Base-by-base conservation (phyloP, 2,329 filamentous ascomycete genomes). In the Apiospora rasikravindrae region DNA sequence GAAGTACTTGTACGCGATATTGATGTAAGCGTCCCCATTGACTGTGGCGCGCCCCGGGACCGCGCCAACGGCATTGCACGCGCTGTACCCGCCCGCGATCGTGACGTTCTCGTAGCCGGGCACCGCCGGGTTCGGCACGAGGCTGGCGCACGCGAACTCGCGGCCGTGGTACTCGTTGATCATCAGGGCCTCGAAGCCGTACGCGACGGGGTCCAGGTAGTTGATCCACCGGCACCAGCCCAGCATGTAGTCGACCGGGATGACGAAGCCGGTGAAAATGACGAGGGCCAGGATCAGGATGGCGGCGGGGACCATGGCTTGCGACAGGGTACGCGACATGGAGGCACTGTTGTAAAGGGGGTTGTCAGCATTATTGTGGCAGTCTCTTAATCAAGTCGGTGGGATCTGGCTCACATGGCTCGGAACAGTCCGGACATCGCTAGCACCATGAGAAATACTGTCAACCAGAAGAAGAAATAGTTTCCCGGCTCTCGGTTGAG, bases 381-480 rank as follows among this genome's bases (percentile, higher is more conserved):
- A 6, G 14, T 26, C 2, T 16, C 24, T 3, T 6, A 37, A 29
- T 2, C 22, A 37, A 29, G 29, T 11, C 33, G 16, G 29, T 11
- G 22, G 16, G 6, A 2, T 37, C 8, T n/a, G 37, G 40, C 66
- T 45, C 6, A 67, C 66, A 96, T 90, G 0, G 91, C 93, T 42
- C 93, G 87, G 84, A 96, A 96, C 57, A 94, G 85, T 81, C 92
- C 93, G 49, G 88, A 91, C 91, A 95, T 95, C 74, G 90, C 87
- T 75, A 96, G 86, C 0, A 90, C 94, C 0, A 88, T 86, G 19
- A 90, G 82, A 78, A 93, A 93, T 0, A 89, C 90, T 75, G 95
- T 87, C 24, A 96, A 83, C 74, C 93, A 87, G 83, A 92, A 96
- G 74, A 94, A 86, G 82, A 96, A 96, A 84, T 95, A 96, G 0